Evolutionary conservation across 805 yeast species (phyloP), one percentile per base, ranked within the genome.

Genomic region (Candida palmyrensis): DNA sequence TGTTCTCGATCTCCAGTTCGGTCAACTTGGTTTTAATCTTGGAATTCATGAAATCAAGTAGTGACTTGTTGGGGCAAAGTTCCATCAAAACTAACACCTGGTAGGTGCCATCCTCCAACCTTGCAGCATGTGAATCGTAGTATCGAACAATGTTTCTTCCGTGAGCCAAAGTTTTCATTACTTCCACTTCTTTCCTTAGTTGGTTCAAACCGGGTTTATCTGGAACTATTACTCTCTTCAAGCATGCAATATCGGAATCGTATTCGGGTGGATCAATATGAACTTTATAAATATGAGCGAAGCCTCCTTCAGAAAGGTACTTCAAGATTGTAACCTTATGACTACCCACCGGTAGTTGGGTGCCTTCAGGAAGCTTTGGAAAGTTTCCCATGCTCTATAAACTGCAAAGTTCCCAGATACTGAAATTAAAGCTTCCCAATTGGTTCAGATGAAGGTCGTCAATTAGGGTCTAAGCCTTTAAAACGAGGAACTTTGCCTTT

Each of bases 11-110:
- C 57, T 90, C 96, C 9, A 62, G 59, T 48, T 84, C 94, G 0
- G 73, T 62, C 33, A 90, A 68, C 52, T 89, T 90, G 9, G 86
- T 81, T 41, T 83, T 77, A 36, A 90, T 71, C 33, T 89, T 71
- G 13, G 81, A 72, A 58, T 90, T 92, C 97, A 90, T 89, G 51
- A 73, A 89, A 53, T 92, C 96, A 40, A 90, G 68, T 29, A 95
- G 72, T 12, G 95, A 86, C 42, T 82, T 75, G 53, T 83, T 84
- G 8, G 95, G 81, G 54, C 98, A 90, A 47, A 81, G 74, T 56
- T 90, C 98, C 97, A 90, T 92, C 43, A 90, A 66, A 27, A 90
- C 76, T 35, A 90, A 66, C 6, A 92, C 97, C 59, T 90, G 97
- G 55, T 86, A 92, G 1, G 69, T 49, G 2, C 73, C 65, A 30